Base-by-base conservation (phyloP, 1,139 yeast species). In the Debaryomycetaceae sp. region DNA sequence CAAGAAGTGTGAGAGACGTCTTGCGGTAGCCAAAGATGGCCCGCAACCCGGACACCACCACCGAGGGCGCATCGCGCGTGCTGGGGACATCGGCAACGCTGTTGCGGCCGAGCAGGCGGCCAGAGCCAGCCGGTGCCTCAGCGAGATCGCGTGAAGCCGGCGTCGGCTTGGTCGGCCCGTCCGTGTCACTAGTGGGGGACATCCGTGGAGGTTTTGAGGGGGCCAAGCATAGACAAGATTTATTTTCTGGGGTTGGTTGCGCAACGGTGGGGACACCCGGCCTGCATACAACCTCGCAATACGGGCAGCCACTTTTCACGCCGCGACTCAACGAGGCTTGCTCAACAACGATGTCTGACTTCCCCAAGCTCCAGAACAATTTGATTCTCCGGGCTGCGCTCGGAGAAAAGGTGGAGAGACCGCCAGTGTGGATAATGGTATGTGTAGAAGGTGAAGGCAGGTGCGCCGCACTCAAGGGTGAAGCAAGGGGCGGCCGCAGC, bases 371-470 rank as follows among this genome's bases (percentile, higher is more conserved):
- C 53, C 77, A 88, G 58, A 91, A 91, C 61, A 97, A 91, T 53
- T 71, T 89, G 49, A 81, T 91, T 28, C 66, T 91, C 41, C 70
- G 98, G 48, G 96, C 97, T 3, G 96, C 98, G 15, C 49, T 41
- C 27, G 73, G 73, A 31, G 95, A 89, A 53, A 65, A 65, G 44
- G 96, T 91, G 29, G 98, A 91, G 60, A 78, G 98, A 54, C 96
- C 98, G 1, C 98, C 98, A 16, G 78, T 91, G 39, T 91, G 98
- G 98, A 83, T 91, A 46, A 91, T 91, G 98, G 79, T 73, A 58
- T 38, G 77, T 59, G 8, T 23, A 12, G 23, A 5, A 4, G 17
- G 18, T 5, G 5, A 14, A 13, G 12, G n/a, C n/a, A n/a, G n/a
- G n/a, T n/a, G n/a, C n/a, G n/a, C n/a, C n/a, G n/a, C n/a, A n/a